A percentile compares a stretch with the other conserved stretches of the same genome.
These are phyloP conservation scores for Torrubiella hemipterigena DNA, from an alignment of 2,329 filamentous ascomycete species.

Conservation along the genomic window DNA sequence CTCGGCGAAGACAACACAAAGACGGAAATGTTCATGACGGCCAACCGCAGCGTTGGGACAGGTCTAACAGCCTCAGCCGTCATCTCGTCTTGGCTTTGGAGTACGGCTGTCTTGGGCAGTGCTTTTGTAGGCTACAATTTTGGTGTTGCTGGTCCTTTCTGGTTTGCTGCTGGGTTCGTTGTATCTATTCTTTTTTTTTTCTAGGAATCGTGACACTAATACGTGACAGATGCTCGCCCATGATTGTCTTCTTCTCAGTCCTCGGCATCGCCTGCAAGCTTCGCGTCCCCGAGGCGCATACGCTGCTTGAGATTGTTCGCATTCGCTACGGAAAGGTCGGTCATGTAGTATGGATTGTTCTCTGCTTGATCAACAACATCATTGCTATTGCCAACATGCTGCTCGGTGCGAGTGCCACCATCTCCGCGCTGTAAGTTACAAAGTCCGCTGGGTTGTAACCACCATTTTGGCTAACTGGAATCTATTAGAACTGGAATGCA, in stretches of 20 bases:
- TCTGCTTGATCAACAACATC: conserved; percentile 42
- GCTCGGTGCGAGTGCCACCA: conserved; percentile 22
- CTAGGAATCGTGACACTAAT: background rate
- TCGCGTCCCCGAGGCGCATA: conserved; percentile 41
- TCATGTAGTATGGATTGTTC: conserved; percentile 37
- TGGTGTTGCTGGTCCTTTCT: conserved; percentile 42
- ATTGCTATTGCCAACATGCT: conserved; percentile 42
- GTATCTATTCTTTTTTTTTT: background rate
- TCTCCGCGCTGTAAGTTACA: conserved; percentile 18
- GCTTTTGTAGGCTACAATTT: conserved; percentile 39
- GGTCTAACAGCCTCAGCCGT: conserved; percentile 41
- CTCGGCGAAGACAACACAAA: conserved; percentile 38
- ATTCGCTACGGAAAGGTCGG: conserved; percentile 35
- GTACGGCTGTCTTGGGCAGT: conserved; percentile 37
- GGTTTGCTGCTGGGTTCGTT: conserved; percentile 38
- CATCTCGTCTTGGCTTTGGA: conserved; percentile 43
- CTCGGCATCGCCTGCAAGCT: conserved; percentile 38
- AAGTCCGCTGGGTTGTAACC: no score
- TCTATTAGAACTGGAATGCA: conserved; percentile 31
- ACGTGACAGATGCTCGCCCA: conserved; percentile 28
- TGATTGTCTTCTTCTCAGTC: conserved; percentile 43
- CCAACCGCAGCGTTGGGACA: conserved; percentile 36
- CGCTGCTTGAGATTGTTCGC: conserved; percentile 38
- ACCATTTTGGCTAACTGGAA: conserved; percentile 4
- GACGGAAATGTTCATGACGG: conserved; percentile 45